Conservation (phyloP, 176 grass and related monocot species). For the Carex myosuroides region DNA sequence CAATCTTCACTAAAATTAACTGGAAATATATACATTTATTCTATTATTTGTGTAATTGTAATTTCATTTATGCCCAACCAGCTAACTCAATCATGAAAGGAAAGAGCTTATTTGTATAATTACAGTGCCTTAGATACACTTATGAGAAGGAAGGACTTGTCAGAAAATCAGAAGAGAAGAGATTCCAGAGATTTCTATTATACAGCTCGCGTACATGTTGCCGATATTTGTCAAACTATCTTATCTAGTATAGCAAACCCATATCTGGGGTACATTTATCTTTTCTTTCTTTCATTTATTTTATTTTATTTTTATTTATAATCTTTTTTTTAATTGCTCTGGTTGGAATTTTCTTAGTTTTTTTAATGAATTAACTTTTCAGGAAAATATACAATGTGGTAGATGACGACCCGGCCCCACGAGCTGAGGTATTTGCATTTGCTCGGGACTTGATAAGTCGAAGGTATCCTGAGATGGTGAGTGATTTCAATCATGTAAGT, state of each 20-base stretch:
- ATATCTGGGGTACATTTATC: slow-evolving; percentile 39
- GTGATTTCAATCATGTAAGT: not conserved
- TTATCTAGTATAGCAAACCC: slow-evolving; percentile 46
- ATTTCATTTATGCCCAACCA: not conserved
- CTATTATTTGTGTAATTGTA: not conserved
- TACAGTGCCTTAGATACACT: slow-evolving; percentile 89
- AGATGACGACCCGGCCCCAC: slow-evolving; percentile 74
- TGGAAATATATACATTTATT: too few species aligned
- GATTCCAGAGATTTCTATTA: slow-evolving; percentile 51
- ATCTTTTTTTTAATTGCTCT: not conserved
- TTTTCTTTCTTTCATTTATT: not conserved
- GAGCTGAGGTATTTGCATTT: slow-evolving; percentile 74
- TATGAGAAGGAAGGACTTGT: slow-evolving; percentile 51
- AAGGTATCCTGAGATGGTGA: slow-evolving; percentile 38
- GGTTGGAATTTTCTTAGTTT: not conserved
- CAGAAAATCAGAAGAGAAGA: slow-evolving; percentile 46
- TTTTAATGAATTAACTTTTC: not conserved
- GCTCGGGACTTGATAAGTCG: slow-evolving; percentile 47
- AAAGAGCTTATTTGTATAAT: not conserved
- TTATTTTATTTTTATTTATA: not conserved
- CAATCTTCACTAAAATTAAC: not conserved
- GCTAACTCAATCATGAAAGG: not conserved
- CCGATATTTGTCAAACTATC: slow-evolving; percentile 72
- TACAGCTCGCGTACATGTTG: slow-evolving; percentile 67
- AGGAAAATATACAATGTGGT: slow-evolving; percentile 82